Conservation (phyloP, 1,139 yeast genomes). For the Geotrichum macrosporum region DNA sequence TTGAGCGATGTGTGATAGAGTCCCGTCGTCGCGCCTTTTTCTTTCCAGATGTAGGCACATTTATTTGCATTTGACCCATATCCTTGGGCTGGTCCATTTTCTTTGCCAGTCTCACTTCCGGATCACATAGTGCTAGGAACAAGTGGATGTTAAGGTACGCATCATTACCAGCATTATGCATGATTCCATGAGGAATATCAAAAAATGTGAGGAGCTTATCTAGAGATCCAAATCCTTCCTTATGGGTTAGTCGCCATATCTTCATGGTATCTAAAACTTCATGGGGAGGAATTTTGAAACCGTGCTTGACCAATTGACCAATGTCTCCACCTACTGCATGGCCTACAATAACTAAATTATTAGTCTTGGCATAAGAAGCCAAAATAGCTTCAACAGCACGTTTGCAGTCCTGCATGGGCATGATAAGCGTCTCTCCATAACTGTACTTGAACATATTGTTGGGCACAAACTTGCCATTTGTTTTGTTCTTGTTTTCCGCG, state of each 20-base stretch:
- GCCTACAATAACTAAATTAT: slow-evolving; percentile 53
- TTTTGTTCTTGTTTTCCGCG: slow-evolving; percentile 44
- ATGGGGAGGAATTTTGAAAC: slow-evolving; percentile 46
- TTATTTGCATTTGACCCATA: neutral
- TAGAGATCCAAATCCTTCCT: slow-evolving; percentile 46
- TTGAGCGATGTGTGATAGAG: slow-evolving; percentile 4
- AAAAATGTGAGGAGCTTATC: slow-evolving; percentile 50
- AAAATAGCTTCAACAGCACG: slow-evolving; percentile 20
- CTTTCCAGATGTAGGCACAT: neutral
- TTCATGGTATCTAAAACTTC: slow-evolving; percentile 50
- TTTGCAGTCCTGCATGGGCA: slow-evolving; percentile 25
- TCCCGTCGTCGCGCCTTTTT: slow-evolving; percentile 13
- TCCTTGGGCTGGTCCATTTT: slow-evolving; percentile 35
- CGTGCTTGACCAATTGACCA: slow-evolving; percentile 47
- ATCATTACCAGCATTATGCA: slow-evolving; percentile 85
- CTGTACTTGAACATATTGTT: slow-evolving; percentile 55
- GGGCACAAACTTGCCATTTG: slow-evolving; percentile 59
- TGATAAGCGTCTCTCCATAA: slow-evolving; percentile 42
- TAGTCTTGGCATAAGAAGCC: slow-evolving; percentile 18
- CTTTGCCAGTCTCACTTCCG: slow-evolving; percentile 41
- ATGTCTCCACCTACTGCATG: slow-evolving; percentile 66
- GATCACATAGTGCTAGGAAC: slow-evolving; percentile 53
- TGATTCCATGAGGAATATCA: slow-evolving; percentile 55
- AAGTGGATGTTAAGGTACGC: slow-evolving; percentile 62
- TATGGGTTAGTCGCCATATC: slow-evolving; percentile 39